These are phyloP conservation scores for Actinomortierella ambigua DNA, from an alignment of 371 early-diverging fungal genomes.

Conservation along the genomic window DNA sequence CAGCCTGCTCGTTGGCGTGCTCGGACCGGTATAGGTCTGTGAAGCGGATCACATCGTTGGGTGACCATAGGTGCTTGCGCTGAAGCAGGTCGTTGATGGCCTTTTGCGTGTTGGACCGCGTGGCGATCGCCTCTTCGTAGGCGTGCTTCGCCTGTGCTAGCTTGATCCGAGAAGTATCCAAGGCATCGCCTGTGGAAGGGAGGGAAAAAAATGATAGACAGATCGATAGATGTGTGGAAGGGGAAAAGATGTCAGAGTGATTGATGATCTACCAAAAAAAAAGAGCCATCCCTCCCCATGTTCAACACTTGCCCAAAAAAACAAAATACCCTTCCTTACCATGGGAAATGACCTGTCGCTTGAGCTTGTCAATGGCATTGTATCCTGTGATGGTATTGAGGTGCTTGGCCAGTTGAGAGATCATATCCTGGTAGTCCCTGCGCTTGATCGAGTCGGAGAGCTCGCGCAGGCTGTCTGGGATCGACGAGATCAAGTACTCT, in stretches of 20 bases:
- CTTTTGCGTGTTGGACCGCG: constrained; percentile 77
- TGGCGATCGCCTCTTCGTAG: constrained; percentile 74
- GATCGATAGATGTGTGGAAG: neutral
- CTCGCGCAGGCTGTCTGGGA: constrained; percentile 26
- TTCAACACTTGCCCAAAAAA: neutral
- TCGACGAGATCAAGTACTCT: constrained; percentile 25
- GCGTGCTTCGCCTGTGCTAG: constrained; percentile 69
- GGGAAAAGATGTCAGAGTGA: neutral
- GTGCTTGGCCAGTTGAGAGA: constrained; percentile 52
- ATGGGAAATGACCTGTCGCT: constrained; percentile 69
- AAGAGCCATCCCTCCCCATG: neutral
- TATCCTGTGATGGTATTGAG: constrained; percentile 89
- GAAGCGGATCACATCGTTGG: constrained; percentile 84
- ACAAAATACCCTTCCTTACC: constrained; percentile 46
- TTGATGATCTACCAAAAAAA: neutral
- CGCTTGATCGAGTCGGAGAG: constrained; percentile 48
- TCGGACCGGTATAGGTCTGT: constrained; percentile 87
- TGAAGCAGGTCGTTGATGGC: constrained; percentile 89
- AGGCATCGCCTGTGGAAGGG: constrained; percentile 51
- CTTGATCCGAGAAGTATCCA: constrained; percentile 57
- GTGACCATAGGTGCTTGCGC: constrained; percentile 86
- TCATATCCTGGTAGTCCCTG: constrained; percentile 54
- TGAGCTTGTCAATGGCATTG: constrained; percentile 73
- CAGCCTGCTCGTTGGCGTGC: constrained; percentile 73
- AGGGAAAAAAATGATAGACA: neutral